Evolutionary conservation across 225 moss, liverwort and hornwort genomes (phyloP), one percentile per base, ranked within the genome.

Genomic region (Straminergon stramineum): DNA sequence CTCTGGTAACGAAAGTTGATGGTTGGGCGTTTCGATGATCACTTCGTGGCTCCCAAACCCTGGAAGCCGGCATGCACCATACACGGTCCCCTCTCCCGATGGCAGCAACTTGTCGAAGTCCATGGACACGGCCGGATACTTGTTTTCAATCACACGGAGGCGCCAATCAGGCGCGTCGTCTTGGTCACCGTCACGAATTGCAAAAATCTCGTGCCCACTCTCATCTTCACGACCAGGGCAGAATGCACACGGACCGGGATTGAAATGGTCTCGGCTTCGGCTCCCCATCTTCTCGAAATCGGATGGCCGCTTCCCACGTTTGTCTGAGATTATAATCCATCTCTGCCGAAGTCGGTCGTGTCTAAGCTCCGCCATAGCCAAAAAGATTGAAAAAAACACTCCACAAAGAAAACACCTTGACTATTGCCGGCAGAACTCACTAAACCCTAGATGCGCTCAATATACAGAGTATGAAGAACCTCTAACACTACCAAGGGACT

Each of bases 1-100:
- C 35, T 95, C 91, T 30, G 92, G 84, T 61, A 95, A 91, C 30
- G 91, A 89, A n/a, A 89, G 68, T 21, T 89, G 87, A 90, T 97
- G 96, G 62, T 61, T 19, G 10, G 96, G 96, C 57, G 96, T 96
- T 90, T 96, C 97, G n/a, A 97, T 86, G 31, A 97, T 91, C 61
- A 95, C 97, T 90, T 97, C 97, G 90, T 96, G 96, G 19, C 96
- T 93, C 13, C 95, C 95, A 73, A 96, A 95, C 34, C 95, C 97
- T 68, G 95, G 95, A 45, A 95, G 37, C 37, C 82, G 85, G 87
- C 93, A 95, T 15, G 87, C 90, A 45, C 86, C 90, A 60, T 83
- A 91, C 60, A 93, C 88, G 53, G 65, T 57, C 13, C 93, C 95
- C 41, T 93, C 92, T 52, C 81, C 93, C 27, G 63, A 56, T 24